Conservation (phyloP, 2,329 filamentous ascomycete genomes). For the Neonectria magnoliae region DNA sequence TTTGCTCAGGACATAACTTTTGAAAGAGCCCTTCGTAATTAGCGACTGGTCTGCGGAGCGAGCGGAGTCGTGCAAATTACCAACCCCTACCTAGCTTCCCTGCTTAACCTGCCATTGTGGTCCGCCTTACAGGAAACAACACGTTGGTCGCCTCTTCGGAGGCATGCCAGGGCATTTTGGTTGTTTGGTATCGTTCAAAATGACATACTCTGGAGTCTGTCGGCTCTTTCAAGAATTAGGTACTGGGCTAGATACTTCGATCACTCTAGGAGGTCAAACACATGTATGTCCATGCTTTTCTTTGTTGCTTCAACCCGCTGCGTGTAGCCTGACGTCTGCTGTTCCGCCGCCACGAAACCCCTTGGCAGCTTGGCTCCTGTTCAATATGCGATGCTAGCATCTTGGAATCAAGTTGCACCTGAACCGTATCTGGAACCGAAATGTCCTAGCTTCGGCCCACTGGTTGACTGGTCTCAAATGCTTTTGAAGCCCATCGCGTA, state of each 20-base stretch:
- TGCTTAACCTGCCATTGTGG: background rate
- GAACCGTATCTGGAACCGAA: background rate
- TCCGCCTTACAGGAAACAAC: background rate
- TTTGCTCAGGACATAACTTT: no score
- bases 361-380: background rate
- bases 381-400: background rate
- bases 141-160: no score
- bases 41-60: background rate
- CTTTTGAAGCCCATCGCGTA: background rate
- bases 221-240: background rate
- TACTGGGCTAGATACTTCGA: background rate
- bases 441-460: background rate
- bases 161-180: no score
- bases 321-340: background rate
- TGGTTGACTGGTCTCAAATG: background rate
- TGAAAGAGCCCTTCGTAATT: no score
- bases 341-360: background rate
- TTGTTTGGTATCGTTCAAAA: background rate
- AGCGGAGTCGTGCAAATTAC: background rate
- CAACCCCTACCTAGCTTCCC: background rate
- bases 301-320: background rate
- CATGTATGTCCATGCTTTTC: background rate
- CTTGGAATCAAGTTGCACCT: background rate
- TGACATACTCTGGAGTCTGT: background rate
- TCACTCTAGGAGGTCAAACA: background rate